Evolutionary conservation across 352 stramenopile genomes (phyloP).

Genomic region (Phytophthora pini): DNA sequence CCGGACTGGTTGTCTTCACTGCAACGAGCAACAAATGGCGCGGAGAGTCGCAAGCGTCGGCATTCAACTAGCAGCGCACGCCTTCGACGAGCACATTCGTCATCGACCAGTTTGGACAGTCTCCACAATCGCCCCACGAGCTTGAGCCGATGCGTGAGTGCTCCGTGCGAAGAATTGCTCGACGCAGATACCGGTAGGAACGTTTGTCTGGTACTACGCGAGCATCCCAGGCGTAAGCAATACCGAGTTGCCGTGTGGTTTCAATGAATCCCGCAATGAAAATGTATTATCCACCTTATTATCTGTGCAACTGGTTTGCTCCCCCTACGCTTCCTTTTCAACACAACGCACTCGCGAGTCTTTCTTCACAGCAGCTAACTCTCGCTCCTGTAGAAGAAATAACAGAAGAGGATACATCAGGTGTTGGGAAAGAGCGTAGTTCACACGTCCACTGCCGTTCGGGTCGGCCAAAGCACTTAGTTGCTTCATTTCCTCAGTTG

Average conservation of each 20-base stretch:
- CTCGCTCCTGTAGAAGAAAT: slow-evolving; percentile 42
- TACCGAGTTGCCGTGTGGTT: slow-evolving; percentile 1
- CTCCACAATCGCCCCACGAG: neutral
- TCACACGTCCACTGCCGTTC: slow-evolving; percentile 58
- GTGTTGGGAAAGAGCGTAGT: slow-evolving; percentile 66
- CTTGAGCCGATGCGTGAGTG: slow-evolving; percentile 1
- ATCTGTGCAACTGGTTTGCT: neutral
- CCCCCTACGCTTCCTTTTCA: neutral
- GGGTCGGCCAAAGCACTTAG: slow-evolving; percentile 52
- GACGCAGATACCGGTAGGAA: neutral
- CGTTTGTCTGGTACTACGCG: neutral
- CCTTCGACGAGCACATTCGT: neutral
- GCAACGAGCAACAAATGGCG: neutral
- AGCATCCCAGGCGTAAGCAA: neutral
- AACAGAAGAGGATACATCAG: slow-evolving; percentile 53
- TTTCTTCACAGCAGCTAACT: slow-evolving; percentile 11
- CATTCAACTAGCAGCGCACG: neutral
- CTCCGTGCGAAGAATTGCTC: slow-evolving; percentile 5
- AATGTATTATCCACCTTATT: too few relatives aligned
- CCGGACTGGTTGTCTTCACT: slow-evolving; percentile 3
- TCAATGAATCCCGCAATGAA: neutral
- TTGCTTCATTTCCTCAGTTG: slow-evolving; percentile 27
- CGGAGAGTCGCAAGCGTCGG: neutral
- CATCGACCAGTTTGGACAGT: neutral
- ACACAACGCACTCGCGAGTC: slow-evolving; percentile 1